Conservation (phyloP, 441 rosid species). For the Jatropha multifida region DNA sequence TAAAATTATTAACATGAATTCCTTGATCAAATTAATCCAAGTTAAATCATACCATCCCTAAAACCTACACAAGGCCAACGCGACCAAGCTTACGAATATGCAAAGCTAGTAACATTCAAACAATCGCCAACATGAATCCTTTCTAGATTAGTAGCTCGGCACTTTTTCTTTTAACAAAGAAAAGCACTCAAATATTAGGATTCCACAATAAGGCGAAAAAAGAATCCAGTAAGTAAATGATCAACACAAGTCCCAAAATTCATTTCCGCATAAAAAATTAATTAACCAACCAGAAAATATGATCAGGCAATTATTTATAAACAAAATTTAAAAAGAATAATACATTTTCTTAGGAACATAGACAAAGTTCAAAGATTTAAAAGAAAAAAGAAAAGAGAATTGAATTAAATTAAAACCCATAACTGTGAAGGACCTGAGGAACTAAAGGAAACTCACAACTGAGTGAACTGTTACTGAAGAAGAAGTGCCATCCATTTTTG, state of each 20-base stretch:
- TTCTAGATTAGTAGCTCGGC: background rate
- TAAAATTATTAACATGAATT: background rate
- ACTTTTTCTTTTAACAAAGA: background rate
- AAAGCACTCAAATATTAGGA: background rate
- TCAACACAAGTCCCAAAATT: background rate
- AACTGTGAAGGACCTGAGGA: conserved; percentile 13
- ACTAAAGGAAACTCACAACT: conserved; percentile 51
- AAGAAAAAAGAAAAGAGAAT: background rate
- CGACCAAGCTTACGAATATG: background rate
- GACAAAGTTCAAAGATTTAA: conserved; percentile 1
- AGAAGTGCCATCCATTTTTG: conserved; percentile 45
- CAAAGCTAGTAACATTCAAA: background rate
- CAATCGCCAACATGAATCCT: background rate
- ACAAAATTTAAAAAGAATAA: background rate
- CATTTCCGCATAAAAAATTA: background rate
- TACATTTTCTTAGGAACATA: background rate
- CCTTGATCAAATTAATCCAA: background rate
- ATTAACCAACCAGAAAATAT: background rate
- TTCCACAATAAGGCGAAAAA: background rate
- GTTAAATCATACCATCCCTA: background rate
- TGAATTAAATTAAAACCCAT: conserved; percentile 12
- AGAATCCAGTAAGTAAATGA: background rate
- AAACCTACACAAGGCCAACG: background rate
- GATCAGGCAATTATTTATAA: background rate
- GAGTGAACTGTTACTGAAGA: conserved; percentile 44